Conservation (phyloP, 495 filamentous ascomycete genomes). For the Hypoxylon fuscum region DNA sequence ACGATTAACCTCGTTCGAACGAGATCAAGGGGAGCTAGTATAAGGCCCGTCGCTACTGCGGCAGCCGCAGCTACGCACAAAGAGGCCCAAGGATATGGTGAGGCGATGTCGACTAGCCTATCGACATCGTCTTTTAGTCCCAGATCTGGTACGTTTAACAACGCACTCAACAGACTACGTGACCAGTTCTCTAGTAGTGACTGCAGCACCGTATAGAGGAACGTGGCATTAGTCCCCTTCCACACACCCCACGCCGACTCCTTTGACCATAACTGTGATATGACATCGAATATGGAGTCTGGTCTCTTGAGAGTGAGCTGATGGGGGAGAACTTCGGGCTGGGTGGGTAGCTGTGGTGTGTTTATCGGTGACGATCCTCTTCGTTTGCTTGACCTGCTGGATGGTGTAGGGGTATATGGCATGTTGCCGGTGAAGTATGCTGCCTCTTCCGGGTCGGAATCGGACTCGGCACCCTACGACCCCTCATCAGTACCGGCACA, state of each 20-base stretch:
- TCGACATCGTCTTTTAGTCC: slow-evolving; percentile 65
- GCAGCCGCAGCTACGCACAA: slow-evolving; percentile 84
- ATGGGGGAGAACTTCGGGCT: slow-evolving; percentile 57
- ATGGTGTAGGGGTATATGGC: slow-evolving; percentile 67
- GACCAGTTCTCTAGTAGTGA: slow-evolving; percentile 89
- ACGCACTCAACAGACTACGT: slow-evolving; percentile 79
- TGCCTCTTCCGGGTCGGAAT: slow-evolving; percentile 80
- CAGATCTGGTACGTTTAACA: slow-evolving; percentile 84
- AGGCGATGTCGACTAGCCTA: slow-evolving; percentile 66
- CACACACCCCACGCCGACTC: slow-evolving; percentile 92
- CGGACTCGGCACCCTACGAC: slow-evolving; percentile 58
- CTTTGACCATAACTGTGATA: slow-evolving; percentile 86
- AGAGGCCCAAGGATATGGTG: slow-evolving; percentile 75
- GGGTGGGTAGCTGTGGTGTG: slow-evolving; percentile 39
- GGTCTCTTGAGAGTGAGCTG: slow-evolving; percentile 73
- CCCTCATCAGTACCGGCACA: slow-evolving; percentile 4
- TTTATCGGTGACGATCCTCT: slow-evolving; percentile 45
- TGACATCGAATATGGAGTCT: slow-evolving; percentile 78
- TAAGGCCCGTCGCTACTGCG: slow-evolving; percentile 77
- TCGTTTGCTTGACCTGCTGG: slow-evolving; percentile 48
- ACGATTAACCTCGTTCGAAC: slow-evolving; percentile 89
- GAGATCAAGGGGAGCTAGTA: slow-evolving; percentile 87
- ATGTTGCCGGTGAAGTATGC: slow-evolving; percentile 84
- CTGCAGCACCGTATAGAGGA: slow-evolving; percentile 84
- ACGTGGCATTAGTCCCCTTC: slow-evolving; percentile 93